Percentiles rank a stretch among this genome's conserved stretches.
Evolutionary conservation across 2,329 filamentous ascomycete genomes (phyloP).

Genomic region (Pestalotiopsis sp.): DNA sequence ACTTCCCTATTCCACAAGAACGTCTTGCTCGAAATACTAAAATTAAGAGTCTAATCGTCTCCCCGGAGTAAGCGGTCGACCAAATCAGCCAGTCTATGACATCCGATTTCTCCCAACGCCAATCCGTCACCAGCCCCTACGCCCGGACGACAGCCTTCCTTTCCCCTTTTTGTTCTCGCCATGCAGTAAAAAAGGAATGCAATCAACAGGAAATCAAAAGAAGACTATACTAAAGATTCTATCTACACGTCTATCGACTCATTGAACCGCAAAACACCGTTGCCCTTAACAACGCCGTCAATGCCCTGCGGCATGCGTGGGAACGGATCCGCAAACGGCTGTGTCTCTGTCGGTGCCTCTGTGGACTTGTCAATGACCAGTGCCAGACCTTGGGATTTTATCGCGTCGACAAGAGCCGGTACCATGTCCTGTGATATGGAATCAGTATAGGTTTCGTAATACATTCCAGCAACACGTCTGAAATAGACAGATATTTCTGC

Average conservation of each 20-base stretch:
- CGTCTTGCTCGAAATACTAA: background rate
- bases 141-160: background rate
- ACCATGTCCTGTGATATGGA: slow-evolving; percentile 73
- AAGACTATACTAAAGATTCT: background rate
- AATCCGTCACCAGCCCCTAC: background rate
- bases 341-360: slow-evolving; percentile 45
- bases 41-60: background rate
- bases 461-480: background rate
- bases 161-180: background rate
- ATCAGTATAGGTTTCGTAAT: slow-evolving; percentile 21
- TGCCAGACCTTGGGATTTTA: slow-evolving; percentile 92
- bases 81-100: background rate
- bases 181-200: background rate
- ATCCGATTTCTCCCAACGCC: background rate
- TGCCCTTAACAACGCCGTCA: slow-evolving; percentile 82
- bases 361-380: slow-evolving; percentile 86
- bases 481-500: background rate
- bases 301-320: slow-evolving; percentile 75
- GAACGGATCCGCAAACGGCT: slow-evolving; percentile 51
- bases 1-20: background rate
- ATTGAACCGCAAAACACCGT: slow-evolving; percentile 90
- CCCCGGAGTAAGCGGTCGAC: background rate
- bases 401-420: slow-evolving; percentile 86
- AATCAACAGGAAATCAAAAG: background rate
- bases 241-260: slow-evolving; percentile 78